These are phyloP conservation scores for Tilletiaria anomala DNA, from an alignment of 1,284 basidiomycete species.

Conservation along the genomic window DNA sequence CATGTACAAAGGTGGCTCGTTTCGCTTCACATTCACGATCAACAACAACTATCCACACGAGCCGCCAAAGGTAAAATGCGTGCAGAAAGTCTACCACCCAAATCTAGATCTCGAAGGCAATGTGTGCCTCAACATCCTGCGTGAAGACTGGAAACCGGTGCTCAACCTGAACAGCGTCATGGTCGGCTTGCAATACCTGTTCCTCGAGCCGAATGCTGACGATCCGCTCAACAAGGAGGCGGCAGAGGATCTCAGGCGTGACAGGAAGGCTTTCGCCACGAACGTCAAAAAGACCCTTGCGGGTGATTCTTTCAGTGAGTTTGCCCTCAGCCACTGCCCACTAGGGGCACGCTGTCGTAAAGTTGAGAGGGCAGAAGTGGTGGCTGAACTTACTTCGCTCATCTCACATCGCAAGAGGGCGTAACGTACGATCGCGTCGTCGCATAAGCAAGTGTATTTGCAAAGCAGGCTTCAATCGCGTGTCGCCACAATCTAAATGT, in stretches of 20 bases:
- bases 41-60: constrained; percentile 98
- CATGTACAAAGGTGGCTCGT: constrained; percentile 91
- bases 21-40: constrained; percentile 86
- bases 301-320: constrained; percentile 28
- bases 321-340: too few relatives aligned
- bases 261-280: constrained; percentile 23
- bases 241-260: constrained; percentile 36
- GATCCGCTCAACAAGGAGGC: constrained; percentile 83
- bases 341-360: too few relatives aligned
- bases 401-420: too few relatives aligned
- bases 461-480: too few relatives aligned
- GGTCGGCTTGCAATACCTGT: constrained; percentile 93
- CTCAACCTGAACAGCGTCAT: constrained; percentile 92
- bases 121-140: constrained; percentile 72
- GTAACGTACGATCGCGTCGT: too few relatives aligned
- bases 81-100: constrained; percentile 93
- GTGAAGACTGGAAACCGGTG: constrained; percentile 99
- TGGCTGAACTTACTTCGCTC: too few relatives aligned
- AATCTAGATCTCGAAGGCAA: constrained; percentile 96
- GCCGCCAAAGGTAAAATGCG: constrained; percentile 95
- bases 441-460: too few relatives aligned
- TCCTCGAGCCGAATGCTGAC: constrained; percentile 95
- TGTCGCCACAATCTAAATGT: too few relatives aligned
- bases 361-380: too few relatives aligned
- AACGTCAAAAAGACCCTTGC: constrained; percentile 25